Evolutionary conservation across 352 stramenopile genomes (phyloP), one percentile per base, ranked within the genome.

Genomic region (Thalassiosira exigua): DNA sequence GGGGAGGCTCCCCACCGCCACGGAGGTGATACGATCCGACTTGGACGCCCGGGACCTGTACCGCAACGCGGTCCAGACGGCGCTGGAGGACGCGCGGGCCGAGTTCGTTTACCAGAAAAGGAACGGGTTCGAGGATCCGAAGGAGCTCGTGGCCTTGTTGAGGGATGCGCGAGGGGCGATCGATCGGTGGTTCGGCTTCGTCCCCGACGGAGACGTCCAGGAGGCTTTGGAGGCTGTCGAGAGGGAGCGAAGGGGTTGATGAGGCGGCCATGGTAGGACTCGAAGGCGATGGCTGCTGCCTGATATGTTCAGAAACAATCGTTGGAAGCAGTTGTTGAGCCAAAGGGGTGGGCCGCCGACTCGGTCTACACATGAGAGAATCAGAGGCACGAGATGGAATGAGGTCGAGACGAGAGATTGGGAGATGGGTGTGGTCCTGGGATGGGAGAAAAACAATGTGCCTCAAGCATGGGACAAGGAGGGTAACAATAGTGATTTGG

Each of bases 41-140:
- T 75, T 92, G 44, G 87, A 92, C 79, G 68, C 84, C 19, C 52
- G 87, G 27, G 79, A 92, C 81, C 82, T 92, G 29, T 90, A 86
- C 67, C 62, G 87, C 17, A 92, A 92, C 85, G 79, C 80, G 33
- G 44, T 90, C 0, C 69, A 87, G 41, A 82, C 74, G 27, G 53
- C 71, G 4, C 66, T 89, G 24, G 87, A 92, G 7, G 85, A 92
- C 81, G 82, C 75, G 1, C 78, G 48, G 30, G 82, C 82, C 22
- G 87, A 91, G 62, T 76, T 81, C 33, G 21, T 74, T 14, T 92
- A 91, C 73, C 60, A 80, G 33, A 84, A 56, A 46, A n/a, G 39
- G 44, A 19, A 33, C 19, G 44, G 44, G 3, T 54, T 50, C 12
- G 54, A 69, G 9, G 21, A n/a, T 59, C 42, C 53, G 14, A 17